Conservation (phyloP, 176 grass and related monocot species). For the Tillandsia leiboldiana region DNA sequence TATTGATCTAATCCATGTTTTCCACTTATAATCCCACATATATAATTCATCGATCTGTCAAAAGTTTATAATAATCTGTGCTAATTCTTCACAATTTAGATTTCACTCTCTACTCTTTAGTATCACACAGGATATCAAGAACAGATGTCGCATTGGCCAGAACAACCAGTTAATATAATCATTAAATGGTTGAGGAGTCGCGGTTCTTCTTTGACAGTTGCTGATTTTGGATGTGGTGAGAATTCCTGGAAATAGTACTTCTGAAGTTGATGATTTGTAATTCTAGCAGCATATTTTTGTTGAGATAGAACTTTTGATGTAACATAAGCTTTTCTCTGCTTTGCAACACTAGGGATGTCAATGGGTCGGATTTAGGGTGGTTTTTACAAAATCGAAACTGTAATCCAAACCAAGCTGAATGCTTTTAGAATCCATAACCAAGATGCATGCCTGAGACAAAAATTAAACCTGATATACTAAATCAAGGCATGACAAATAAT, state of each 20-base stretch:
- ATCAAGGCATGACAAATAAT: too few relatives aligned
- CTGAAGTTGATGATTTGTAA: slow-evolving; percentile 3
- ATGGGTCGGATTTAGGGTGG: too few relatives aligned
- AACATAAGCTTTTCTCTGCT: neutral
- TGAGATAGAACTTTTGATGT: neutral
- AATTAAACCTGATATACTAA: too few relatives aligned
- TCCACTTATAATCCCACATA: too few relatives aligned
- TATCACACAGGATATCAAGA: slow-evolving; percentile 98
- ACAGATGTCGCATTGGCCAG: slow-evolving; percentile 90
- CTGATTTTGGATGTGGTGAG: slow-evolving; percentile 99
- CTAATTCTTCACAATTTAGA: neutral
- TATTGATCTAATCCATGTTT: too few relatives aligned
- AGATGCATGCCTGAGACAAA: too few relatives aligned
- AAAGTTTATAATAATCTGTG: neutral
- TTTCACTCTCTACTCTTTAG: slow-evolving; percentile 42
- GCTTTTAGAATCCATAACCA: too few relatives aligned
- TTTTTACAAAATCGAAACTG: too few relatives aligned
- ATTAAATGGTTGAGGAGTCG: slow-evolving; percentile 73
- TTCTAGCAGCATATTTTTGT: slow-evolving; percentile 1
- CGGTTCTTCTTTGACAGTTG: slow-evolving; percentile 56
- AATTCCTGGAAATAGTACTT: slow-evolving; percentile 1
- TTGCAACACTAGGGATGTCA: neutral
- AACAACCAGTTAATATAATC: slow-evolving; percentile 77
- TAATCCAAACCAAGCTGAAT: too few relatives aligned
- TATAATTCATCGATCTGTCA: too few relatives aligned